phyloP scores from a whole-genome alignment of 2,329 filamentous ascomycete genomes.

The Taxawa tesnikishii region DNA sequence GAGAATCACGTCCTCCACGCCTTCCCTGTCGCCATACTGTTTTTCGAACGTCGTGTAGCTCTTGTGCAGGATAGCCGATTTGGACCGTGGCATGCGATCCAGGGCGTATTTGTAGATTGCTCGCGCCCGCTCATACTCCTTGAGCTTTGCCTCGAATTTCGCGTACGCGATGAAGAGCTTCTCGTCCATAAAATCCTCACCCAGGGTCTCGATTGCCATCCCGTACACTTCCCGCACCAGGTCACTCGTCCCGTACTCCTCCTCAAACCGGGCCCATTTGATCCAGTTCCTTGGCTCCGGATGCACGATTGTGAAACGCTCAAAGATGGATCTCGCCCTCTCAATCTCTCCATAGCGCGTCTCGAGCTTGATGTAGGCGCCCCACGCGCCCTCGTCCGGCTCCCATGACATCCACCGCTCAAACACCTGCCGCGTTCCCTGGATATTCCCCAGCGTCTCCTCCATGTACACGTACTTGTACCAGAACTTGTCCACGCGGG shows the following conservation, averaged over 20 bases:
- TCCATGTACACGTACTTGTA: conserved; percentile 99
- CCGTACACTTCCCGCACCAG: conserved; percentile 87
- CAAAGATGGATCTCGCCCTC: conserved; percentile 77
- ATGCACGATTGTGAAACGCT: conserved; percentile 81
- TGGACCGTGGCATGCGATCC: conserved; percentile 79
- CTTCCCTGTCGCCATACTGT: conserved; percentile 86
- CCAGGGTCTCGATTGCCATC: conserved; percentile 73
- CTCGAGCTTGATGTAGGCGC: conserved; percentile 91
- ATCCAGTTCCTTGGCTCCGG: conserved; percentile 96
- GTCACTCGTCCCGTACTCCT: conserved; percentile 87
- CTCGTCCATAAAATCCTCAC: conserved; percentile 93
- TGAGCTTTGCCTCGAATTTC: conserved; percentile 86
- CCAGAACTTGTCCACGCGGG: conserved; percentile 91
- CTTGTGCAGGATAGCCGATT: conserved; percentile 75
- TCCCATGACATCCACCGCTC: conserved; percentile 99
- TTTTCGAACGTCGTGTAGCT: conserved; percentile 97
- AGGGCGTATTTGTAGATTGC: conserved; percentile 96
- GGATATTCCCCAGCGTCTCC: conserved; percentile 90
- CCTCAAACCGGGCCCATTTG: conserved; percentile 96
- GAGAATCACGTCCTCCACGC: conserved; percentile 91
- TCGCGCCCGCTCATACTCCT: conserved; percentile 85
- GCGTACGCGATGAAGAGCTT: conserved; percentile 91
- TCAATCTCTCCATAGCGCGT: conserved; percentile 91
- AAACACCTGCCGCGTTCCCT: conserved; percentile 85
- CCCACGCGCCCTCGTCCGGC: conserved; percentile 91